Conservation (phyloP, 2,329 filamentous ascomycete species). For the Camillea tinctor region DNA sequence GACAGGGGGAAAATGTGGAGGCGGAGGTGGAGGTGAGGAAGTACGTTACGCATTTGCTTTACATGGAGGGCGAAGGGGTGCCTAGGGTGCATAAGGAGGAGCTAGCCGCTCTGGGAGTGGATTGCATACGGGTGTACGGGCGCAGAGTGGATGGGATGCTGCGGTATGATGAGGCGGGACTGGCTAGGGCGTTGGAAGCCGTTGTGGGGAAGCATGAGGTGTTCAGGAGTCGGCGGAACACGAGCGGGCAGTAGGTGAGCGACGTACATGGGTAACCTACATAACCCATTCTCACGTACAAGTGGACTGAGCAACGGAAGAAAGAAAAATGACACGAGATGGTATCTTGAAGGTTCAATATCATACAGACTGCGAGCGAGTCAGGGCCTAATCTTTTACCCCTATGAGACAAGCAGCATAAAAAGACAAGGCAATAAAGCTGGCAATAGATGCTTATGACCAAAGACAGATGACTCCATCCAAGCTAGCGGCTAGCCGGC, state of each 20-base stretch:
- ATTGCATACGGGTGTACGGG: conserved; percentile 75
- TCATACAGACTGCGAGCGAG: conserved; percentile 25
- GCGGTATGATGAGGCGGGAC: conserved; percentile 72
- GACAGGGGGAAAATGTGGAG: not conserved
- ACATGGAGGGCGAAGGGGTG: conserved; percentile 69
- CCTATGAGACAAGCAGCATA: conserved; percentile 11
- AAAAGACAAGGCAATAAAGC: conserved; percentile 7
- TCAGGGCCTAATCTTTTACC: conserved; percentile 11
- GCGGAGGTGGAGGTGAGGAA: conserved; percentile 46
- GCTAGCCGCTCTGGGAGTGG: conserved; percentile 68
- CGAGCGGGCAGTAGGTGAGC: conserved; percentile 28
- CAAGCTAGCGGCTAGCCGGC: conserved; percentile 10
- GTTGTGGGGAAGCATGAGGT: conserved; percentile 62
- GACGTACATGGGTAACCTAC: not conserved
- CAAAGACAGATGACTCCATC: conserved; percentile 17
- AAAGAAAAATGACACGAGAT: conserved; percentile 4
- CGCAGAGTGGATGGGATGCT: conserved; percentile 54
- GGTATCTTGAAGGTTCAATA: conserved; percentile 22
- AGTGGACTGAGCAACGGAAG: conserved; percentile 1
- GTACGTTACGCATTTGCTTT: conserved; percentile 83
- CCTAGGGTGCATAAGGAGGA: conserved; percentile 68
- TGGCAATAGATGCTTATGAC: conserved; percentile 10
- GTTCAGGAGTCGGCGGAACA: conserved; percentile 45
- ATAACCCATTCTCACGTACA: too few species aligned
- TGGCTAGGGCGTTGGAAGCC: conserved; percentile 73